Evolutionary conservation across 176 grass and related monocot genomes (phyloP).

Genomic region (Hyparrhenia diplandra): DNA sequence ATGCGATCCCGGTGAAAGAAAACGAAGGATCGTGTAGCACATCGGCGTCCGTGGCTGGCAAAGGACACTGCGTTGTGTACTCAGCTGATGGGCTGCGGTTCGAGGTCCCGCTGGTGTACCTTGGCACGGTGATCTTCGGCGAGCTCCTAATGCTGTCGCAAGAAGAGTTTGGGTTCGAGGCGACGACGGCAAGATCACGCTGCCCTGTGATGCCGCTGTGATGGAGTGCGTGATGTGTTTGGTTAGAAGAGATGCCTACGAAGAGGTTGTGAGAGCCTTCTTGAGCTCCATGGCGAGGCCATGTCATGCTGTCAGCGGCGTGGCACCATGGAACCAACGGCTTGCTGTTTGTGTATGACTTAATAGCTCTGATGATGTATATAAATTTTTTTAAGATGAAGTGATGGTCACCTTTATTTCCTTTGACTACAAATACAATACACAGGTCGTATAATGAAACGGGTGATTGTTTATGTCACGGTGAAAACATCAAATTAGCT

Average conservation of each 20-base stretch:
- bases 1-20: background rate
- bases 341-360: background rate
- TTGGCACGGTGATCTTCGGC: constrained; percentile 18
- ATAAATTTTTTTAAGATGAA: background rate
- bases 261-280: constrained; percentile 18
- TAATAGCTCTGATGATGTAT: background rate
- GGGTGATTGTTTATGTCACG: background rate
- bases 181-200: constrained; percentile 32
- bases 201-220: constrained; percentile 17
- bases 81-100: constrained; percentile 22
- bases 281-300: constrained; percentile 27
- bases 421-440: background rate
- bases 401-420: background rate
- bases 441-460: background rate
- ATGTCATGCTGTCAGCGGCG: background rate
- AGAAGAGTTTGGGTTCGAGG: constrained; percentile 36
- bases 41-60: background rate
- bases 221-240: constrained; percentile 44
- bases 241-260: constrained; percentile 24
- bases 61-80: constrained; percentile 51
- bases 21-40: background rate
- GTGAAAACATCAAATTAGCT: background rate
- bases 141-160: constrained; percentile 42
- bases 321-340: background rate
- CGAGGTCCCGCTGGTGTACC: constrained; percentile 40